Evolutionary conservation across 192 early-diverging fungal genomes (phyloP), one percentile per base, ranked within the genome.

Genomic region (Radiomyces spectabilis): DNA sequence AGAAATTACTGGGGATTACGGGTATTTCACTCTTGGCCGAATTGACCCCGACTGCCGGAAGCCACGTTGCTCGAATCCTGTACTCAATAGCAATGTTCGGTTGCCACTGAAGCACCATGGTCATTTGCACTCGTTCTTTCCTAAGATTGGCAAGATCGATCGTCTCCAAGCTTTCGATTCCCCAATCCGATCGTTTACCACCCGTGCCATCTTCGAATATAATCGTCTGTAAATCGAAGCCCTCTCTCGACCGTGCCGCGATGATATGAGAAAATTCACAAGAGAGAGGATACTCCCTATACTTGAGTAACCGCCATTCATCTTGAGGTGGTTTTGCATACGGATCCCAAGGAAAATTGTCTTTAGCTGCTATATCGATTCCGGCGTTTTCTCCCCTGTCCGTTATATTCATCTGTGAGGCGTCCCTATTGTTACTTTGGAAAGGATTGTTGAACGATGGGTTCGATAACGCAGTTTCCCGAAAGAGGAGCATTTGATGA

Each of bases 31-130:
- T 25, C 1, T 48, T 37, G 12, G n/a, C n/a, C n/a, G n/a, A n/a
- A n/a, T n/a, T n/a, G n/a, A n/a, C n/a, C n/a, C n/a, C n/a, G n/a
- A n/a, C n/a, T 18, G 48, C 19, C 16, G 66, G 66, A 3, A 62
- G 46, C 49, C 72, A 70, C 19, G 61, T 61, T 21, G 73, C 79
- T 19, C 75, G 80, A 41, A 87, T 81, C 53, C 75, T 69, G 65
- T 91, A 91, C 24, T 87, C 77, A 24, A 91, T 75, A 1, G 77
- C 84, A 29, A 91, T 74, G 54, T 87, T 86, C 10, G 86, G 84
- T 37, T 84, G 77, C 84, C 84, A 87, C 9, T 78, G 70, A 47
- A 88, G 51, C 29, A 83, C 75, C 77, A 91, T 74, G 21, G 69
- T 78, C 30, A 91, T 69, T 38, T 74, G 61, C 19, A 63, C 44